phyloP scores from a whole-genome alignment of 257 asterid genomes.

The Penstemon eatonii region DNA sequence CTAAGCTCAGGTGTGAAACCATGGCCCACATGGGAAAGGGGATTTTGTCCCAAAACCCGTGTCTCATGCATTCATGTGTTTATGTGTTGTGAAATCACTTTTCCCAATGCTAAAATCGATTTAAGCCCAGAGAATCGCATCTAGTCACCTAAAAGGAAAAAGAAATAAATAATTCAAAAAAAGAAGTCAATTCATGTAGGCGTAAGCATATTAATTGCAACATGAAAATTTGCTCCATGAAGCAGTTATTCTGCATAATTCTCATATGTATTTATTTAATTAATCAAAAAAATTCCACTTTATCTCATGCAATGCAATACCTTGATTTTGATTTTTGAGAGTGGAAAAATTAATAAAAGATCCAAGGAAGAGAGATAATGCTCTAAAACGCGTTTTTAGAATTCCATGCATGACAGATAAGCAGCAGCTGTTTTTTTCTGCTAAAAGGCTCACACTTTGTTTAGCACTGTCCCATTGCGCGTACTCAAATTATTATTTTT shows the following conservation, averaged over 20 bases:
- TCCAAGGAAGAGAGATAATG: background rate
- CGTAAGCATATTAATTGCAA: conserved; percentile 24
- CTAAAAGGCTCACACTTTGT: conserved; percentile 13
- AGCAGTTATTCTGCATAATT: conserved; percentile 20
- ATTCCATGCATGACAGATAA: conserved; percentile 50
- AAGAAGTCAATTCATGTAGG: conserved; percentile 22
- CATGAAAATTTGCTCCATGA: conserved; percentile 5
- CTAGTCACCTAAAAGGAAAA: conserved; percentile 4
- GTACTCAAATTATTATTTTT: background rate
- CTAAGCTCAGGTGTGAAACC: conserved; percentile 16
- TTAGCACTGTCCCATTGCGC: conserved; percentile 30
- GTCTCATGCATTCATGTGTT: conserved; percentile 35
- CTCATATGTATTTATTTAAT: background rate
- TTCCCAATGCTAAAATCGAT: conserved; percentile 30
- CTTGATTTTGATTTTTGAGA: background rate
- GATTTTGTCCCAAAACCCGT: conserved; percentile 31
- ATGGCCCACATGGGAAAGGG: conserved; percentile 23
- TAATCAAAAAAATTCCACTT: conserved; percentile 11
- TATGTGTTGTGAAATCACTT: conserved; percentile 20
- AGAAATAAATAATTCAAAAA: background rate
- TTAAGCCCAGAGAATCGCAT: conserved; percentile 32
- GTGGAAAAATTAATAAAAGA: background rate
- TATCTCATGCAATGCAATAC: background rate
- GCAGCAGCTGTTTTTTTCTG: conserved; percentile 55
- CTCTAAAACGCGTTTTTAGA: conserved; percentile 51